Base-by-base conservation (phyloP, 164 flowering plant genomes). In the Kalanchoe fedtschenkoi region DNA sequence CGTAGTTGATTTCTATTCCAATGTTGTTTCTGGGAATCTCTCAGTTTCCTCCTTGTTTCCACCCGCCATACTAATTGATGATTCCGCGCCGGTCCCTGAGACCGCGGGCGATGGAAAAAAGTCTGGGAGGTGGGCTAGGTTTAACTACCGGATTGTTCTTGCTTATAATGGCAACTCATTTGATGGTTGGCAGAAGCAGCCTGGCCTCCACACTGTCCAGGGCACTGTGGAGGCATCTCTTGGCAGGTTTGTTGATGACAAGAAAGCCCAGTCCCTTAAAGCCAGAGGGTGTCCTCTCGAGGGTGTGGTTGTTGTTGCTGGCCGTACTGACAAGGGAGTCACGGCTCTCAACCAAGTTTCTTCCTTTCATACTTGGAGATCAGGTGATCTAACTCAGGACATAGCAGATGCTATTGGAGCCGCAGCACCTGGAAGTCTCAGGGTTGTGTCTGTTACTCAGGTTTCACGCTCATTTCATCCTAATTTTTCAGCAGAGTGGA, bases 141-240 rank as follows among this genome's bases (percentile, higher is more conserved):
- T 56, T 11, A 90, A 85, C 14, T 90, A 77, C 68, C 90, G 81
- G 75, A 85, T 93, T 28, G 69, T 83, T 46, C 74, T 90, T 61
- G 84, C 97, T 1, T 93, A 93, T 58, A 77, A 81, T 66, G 99
- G 99, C 0, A 72, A 53, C 65, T 84, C 91, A 14, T 93, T 88
- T 79, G 97, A 93, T 76, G 99, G 99, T 2, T 93, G 99, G 99
- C 99, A 93, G 77, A 93, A 78, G 73, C 99, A 93, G 76, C 99
- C 97, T 56, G 87, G 78, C 51, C 68, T 93, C 54, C 80, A 84
- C 63, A 87, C 99, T 47, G 92, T 93, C 60, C 99, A 93, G 73
- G 81, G 85, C 32, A 41, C 75, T 37, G 80, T 93, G 16, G 97
- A 93, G 72, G 72, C 33, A 58, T 80, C 81, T 60, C 79, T 93